Evolutionary conservation across 352 stramenopile species (phyloP), one percentile per base, ranked within the genome.

Genomic region (Phytophthora syringae): DNA sequence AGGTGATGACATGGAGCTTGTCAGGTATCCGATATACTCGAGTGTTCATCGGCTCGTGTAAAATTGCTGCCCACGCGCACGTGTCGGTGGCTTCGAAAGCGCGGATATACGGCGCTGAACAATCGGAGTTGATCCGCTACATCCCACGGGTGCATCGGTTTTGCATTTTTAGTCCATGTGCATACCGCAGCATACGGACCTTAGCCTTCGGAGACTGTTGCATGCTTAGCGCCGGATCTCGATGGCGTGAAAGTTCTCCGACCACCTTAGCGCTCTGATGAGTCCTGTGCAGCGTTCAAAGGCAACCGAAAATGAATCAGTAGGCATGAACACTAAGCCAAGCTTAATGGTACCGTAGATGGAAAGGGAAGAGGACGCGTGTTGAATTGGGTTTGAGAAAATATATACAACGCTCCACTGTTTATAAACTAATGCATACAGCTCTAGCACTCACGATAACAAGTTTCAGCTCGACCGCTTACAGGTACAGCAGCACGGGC

Each of bases 361-460:
- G 27, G 21, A 62, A 49, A 25, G 48, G 12, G 25, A 51, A 43
- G n/a, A 56, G 18, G 39, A 64, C 59, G 54, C 47, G 37, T n/a
- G 37, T 64, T 47, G 25, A 52, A 24, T 66, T 70, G 20, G 21
- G 30, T 44, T 70, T 65, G 51, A 52, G 27, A 55, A 44, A 32
- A 75, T 67, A 69, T 72, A 72, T 76, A 63, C 64, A 66, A 70
- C 56, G 49, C 58, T 77, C 51, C 57, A 66, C 64, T 60, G 52
- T 77, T 67, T 58, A 77, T 77, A 77, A 72, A 73, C 58, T 77
- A 76, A 72, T 73, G 50, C 60, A 71, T 67, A 65, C 49, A 64
- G 53, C 62, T 70, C 68, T 76, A 70, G 66, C 68, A 72, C 69
- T 70, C 57, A 72, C 52, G 55, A 72, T 68, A 68, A 71, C 50